Base-by-base conservation (phyloP, 2,329 filamentous ascomycete genomes). In the Diaporthe sp. region DNA sequence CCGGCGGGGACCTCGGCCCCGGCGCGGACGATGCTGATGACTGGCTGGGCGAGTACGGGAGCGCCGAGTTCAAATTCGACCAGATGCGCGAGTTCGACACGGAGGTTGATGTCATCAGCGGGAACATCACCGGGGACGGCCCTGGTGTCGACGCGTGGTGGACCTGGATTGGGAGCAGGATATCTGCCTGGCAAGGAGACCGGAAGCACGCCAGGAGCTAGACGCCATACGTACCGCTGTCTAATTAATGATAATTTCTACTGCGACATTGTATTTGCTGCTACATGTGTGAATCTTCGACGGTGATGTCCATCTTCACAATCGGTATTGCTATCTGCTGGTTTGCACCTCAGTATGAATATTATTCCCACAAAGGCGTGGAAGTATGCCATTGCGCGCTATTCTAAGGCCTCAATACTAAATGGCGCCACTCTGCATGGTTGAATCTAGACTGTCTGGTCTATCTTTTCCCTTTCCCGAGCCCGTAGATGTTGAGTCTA, bases 1-100 rank as follows among this genome's bases (percentile, higher is more conserved):
- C 88, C 76, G 91, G 91, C 61, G 91, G 92, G 3, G 61, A 66
- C 9, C 80, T 88, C 81, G 84, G 86, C 40, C 88, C 87, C 10
- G 92, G 91, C 74, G 95, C 86, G 33, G 92, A 92, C 76, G 96
- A 97, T 73, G 92, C 94, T 77, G 95, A 97, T 79, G 92, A 93
- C 73, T 95, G 96, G 91, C 87, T 98, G 57, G 96, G 96, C 58
- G 92, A 94, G 81, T 95, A 93, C 77, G 94, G 94, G 2, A 92
- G 93, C 35, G 92, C 92, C 57, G 89, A 89, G 75, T 98, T 99
- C 83, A 89, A 87, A 50, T 98, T 99, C 80, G 87, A 86, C 71
- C 91, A 96, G 85, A 92, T 98, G 90, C 89, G 93, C 79, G 95
- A 98, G 81, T 95, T 95, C 78, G 93, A 95, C 70, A 88, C 97